Conservation (phyloP, 768 basidiomycete species). For the Megacollybia marginata region DNA sequence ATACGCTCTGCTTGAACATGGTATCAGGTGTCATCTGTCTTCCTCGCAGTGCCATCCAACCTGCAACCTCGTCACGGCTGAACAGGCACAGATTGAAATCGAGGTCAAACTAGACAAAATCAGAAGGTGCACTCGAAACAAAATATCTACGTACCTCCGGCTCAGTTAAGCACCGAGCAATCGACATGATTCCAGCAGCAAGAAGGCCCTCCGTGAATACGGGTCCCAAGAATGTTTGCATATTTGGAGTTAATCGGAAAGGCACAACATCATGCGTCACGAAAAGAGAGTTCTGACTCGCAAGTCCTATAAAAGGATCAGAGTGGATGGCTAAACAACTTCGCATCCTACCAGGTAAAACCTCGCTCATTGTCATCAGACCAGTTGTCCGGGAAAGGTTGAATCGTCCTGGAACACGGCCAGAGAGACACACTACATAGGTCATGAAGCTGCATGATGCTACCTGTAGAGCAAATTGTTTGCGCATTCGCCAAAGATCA, state of each 20-base stretch:
- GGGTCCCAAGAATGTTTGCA: constrained; percentile 89
- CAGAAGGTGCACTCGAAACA: constrained; percentile 1
- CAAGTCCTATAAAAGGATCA: constrained; percentile 25
- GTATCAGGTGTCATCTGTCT: constrained; percentile 52
- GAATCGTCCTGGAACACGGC: constrained; percentile 79
- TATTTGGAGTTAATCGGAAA: constrained; percentile 95
- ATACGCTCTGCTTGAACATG: constrained; percentile 46
- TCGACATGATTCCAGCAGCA: constrained; percentile 81
- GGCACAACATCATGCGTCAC: constrained; percentile 83
- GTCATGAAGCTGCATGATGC: constrained; percentile 91
- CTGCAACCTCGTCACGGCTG: constrained; percentile 85
- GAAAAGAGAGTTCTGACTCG: constrained; percentile 49
- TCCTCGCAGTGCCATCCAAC: constrained; percentile 58
- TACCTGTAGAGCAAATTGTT: constrained; percentile 89
- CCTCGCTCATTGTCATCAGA: constrained; percentile 86
- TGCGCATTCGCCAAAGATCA: constrained; percentile 94
- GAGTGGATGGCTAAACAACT: not conserved
- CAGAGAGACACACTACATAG: constrained; percentile 76
- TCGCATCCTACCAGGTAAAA: constrained; percentile 61
- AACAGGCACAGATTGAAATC: constrained; percentile 90
- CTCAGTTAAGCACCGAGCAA: constrained; percentile 83
- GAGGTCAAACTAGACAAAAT: constrained; percentile 64
- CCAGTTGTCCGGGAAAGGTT: constrained; percentile 87
- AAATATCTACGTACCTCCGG: constrained; percentile 59
- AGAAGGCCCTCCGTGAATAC: constrained; percentile 87